Base-by-base conservation (phyloP, 331 rosid species). In the Acacia concinna region DNA sequence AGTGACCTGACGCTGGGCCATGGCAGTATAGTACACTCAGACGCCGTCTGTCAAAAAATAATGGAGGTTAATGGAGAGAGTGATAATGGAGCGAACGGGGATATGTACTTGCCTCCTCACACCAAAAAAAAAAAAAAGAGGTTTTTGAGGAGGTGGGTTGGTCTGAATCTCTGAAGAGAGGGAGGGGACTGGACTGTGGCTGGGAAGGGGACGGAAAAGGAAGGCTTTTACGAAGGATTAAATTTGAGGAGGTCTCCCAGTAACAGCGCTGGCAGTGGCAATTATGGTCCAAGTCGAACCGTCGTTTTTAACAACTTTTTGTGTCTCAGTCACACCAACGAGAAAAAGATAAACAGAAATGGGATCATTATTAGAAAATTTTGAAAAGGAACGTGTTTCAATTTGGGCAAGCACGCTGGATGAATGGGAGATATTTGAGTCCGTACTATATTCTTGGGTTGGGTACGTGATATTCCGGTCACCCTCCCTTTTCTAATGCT, bases 1-100 rank as follows among this genome's bases (percentile, higher is more conserved):
- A 73, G 72, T 74, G 86, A 84, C 86, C 89, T 81, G 88, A 85
- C 87, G 78, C 41, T 79, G 86, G 91, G 81, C 95, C 89, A 86
- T 88, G 92, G 82, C 91, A 90, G 88, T 35, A 35, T 67, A 71
- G 81, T 77, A 77, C 81, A 77, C 72, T 31, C 63, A 64, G 71
- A 76, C 56, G 74, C 74, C 74, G 74, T 69, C 74, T 40, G 73
- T 68, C 34, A 46, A 68, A 69, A 41, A 69, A 69, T 69, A 69
- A 69, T 69, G 73, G 54, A 68, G 73, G 54, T 40, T 28, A 67
- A 37, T 27, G 73, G 34, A 25, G 74, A 9, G 74, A 40, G 52
- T 38, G 72, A 40, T 40, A 6, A 68, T 68, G 73, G 73, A 68
- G 40, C 34, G 73, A 68, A 40, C 13, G 73, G 73, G 52, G 73